These are phyloP conservation scores for Diaporthe sp. DNA, from an alignment of 2,329 filamentous ascomycete species.

Conservation along the genomic window DNA sequence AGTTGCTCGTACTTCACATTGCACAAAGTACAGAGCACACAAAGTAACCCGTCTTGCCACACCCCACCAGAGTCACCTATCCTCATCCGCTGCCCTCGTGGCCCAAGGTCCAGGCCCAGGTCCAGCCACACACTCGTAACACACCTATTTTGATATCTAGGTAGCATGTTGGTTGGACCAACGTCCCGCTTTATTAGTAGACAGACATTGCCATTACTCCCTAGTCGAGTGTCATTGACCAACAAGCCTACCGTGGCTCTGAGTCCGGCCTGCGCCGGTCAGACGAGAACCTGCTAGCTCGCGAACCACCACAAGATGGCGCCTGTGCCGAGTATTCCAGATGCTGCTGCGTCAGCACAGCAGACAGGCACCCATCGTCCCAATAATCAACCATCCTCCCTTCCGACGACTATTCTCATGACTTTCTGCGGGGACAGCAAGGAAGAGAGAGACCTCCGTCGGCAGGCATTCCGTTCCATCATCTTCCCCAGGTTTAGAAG, in stretches of 20 bases:
- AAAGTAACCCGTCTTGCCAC: neutral
- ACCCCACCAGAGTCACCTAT: neutral
- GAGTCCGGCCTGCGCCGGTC: slow-evolving; percentile 5
- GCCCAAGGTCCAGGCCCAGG: neutral
- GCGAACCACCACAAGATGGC: neutral
- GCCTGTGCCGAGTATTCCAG: neutral
- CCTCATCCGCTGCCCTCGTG: neutral
- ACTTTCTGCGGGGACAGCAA: neutral
- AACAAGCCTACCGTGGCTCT: slow-evolving; percentile 19
- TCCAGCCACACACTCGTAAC: neutral
- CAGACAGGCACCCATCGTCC: neutral
- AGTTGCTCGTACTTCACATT: too few species aligned
- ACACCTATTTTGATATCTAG: neutral
- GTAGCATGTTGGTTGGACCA: neutral
- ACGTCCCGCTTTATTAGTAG: neutral
- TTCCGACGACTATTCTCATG: slow-evolving; percentile 4
- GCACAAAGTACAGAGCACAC: neutral
- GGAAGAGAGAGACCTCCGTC: neutral
- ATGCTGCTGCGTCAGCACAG: neutral
- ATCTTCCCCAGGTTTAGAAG: neutral
- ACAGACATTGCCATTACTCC: neutral
- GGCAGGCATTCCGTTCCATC: neutral
- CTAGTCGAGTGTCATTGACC: neutral
- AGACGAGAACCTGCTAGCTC: slow-evolving; percentile 10
- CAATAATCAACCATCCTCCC: neutral